Evolutionary conservation across 2,329 filamentous ascomycete species (phyloP).

Genomic region (Alternaria viburni): DNA sequence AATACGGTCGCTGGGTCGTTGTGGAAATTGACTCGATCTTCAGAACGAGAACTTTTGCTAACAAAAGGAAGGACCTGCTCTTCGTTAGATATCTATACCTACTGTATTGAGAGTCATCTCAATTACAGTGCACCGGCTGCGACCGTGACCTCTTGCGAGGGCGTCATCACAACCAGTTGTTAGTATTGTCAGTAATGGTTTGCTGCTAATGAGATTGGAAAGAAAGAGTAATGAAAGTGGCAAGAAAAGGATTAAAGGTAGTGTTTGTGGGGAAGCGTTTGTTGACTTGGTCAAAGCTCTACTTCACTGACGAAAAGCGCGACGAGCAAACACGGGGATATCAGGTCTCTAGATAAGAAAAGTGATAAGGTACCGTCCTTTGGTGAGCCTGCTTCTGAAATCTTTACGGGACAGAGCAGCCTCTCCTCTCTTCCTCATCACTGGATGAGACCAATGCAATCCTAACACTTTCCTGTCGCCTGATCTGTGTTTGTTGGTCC

Average conservation of each 20-base stretch:
- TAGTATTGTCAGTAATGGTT: background rate
- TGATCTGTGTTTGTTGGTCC: constrained; percentile 35
- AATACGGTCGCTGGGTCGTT: background rate
- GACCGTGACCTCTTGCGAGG: background rate
- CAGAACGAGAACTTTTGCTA: background rate
- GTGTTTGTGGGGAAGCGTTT: background rate
- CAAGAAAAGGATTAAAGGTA: background rate
- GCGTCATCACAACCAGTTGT: background rate
- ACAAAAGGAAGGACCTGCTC: background rate
- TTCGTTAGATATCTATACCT: background rate
- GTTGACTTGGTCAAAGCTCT: background rate
- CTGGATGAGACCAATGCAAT: background rate
- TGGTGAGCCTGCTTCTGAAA: background rate
- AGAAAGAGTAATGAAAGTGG: background rate
- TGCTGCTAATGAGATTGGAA: background rate
- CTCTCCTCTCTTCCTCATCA: background rate
- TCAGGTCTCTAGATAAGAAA: background rate
- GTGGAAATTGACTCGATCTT: background rate
- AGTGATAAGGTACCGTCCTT: background rate
- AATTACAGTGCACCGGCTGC: background rate
- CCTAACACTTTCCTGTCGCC: constrained; percentile 26
- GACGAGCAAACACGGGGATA: background rate
- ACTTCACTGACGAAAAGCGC: background rate
- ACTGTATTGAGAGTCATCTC: background rate
- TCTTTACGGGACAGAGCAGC: background rate